A percentile compares a stretch with the other conserved stretches of the same genome.
These are phyloP conservation scores for Anisodus acutangulus DNA, from an alignment of 257 asterid genomes.

Conservation along the genomic window DNA sequence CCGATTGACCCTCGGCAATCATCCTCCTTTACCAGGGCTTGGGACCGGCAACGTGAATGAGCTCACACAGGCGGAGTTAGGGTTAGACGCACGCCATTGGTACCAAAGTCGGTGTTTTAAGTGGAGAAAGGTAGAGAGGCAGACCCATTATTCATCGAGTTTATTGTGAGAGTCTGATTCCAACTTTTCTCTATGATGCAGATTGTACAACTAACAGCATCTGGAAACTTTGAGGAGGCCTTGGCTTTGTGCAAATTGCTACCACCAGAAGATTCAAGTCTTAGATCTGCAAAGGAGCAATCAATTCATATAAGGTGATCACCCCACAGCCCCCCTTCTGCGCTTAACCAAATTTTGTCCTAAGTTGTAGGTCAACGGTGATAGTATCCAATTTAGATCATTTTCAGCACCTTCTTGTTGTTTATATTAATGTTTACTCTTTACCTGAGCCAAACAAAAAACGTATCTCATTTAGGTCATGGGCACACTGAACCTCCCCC, in stretches of 20 bases:
- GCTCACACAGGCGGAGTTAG: too few species aligned
- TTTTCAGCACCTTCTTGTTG: conserved; percentile 8
- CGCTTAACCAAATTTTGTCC: not conserved
- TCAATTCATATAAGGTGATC: conserved; percentile 89
- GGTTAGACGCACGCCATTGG: too few species aligned
- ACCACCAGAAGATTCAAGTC: conserved; percentile 96
- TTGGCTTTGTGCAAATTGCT: conserved; percentile 92
- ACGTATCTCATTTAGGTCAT: not conserved
- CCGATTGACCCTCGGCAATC: too few species aligned
- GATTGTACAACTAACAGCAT: conserved; percentile 98
- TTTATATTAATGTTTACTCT: too few species aligned
- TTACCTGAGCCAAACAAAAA: not conserved
- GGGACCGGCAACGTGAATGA: too few species aligned
- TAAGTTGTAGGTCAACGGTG: not conserved
- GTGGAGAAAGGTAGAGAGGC: not conserved
- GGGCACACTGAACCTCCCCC: not conserved
- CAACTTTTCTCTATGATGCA: conserved; percentile 47
- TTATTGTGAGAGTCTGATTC: conserved; percentile 18
- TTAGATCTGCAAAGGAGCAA: conserved; percentile 93
- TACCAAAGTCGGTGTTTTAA: not conserved
- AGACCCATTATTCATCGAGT: not conserved
- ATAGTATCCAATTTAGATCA: conserved; percentile 12
- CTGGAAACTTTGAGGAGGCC: conserved; percentile 98
- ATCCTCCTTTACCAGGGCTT: too few species aligned
- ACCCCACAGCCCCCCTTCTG: conserved; percentile 10